Conservation (phyloP, 1,139 yeast species). For the Pichia sp. region DNA sequence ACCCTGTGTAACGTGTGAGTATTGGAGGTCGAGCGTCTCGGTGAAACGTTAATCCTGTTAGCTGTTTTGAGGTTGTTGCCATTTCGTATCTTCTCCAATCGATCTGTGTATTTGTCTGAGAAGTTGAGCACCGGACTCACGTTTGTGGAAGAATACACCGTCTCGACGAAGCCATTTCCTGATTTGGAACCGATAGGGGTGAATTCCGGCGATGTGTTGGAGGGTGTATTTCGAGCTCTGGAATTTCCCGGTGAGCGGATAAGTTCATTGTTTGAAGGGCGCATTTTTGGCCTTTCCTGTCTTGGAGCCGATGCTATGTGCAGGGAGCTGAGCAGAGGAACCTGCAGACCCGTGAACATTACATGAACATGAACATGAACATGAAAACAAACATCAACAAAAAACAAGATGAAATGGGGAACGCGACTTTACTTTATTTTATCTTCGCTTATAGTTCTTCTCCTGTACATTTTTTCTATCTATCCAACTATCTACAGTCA, state of each 20-base stretch:
- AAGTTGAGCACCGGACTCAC: slow-evolving; percentile 9
- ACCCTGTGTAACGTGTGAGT: slow-evolving; percentile 9
- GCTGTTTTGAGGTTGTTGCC: neutral
- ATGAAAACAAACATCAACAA: neutral
- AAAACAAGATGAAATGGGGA: neutral
- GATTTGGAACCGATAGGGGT: slow-evolving; percentile 20
- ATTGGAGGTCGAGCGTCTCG: slow-evolving; percentile 2
- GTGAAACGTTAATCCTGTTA: neutral
- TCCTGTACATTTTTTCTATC: neutral
- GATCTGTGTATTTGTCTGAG: slow-evolving; percentile 7
- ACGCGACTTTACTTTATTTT: slow-evolving; percentile 6
- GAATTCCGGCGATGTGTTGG: slow-evolving; percentile 13
- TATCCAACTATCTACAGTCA: neutral
- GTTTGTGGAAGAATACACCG: slow-evolving; percentile 9
- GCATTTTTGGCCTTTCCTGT: neutral
- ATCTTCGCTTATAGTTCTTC: neutral
- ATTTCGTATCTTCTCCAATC: slow-evolving; percentile 4
- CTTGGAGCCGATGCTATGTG: too few species aligned
- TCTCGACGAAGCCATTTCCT: slow-evolving; percentile 1
- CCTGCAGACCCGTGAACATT: too few species aligned
- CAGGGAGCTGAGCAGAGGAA: too few species aligned
- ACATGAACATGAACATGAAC: neutral
- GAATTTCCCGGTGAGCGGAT: neutral
- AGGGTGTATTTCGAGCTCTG: neutral
- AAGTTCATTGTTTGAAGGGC: neutral